Evolutionary conservation across 257 asterid genomes (phyloP), one percentile per base, ranked within the genome.

Genomic region (Salvia hispanica): DNA sequence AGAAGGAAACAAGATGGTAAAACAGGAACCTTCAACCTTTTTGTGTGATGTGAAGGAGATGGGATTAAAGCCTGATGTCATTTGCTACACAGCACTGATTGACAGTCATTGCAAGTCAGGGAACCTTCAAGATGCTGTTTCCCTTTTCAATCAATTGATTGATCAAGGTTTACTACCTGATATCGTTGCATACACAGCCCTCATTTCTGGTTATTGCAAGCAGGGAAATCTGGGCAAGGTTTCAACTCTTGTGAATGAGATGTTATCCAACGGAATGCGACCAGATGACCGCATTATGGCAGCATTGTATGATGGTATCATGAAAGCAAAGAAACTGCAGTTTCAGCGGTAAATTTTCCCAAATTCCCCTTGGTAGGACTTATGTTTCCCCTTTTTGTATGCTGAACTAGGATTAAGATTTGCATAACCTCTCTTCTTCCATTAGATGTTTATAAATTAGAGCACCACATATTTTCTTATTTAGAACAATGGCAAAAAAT

Each of bases 51-150:
- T 90, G 85, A 76, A 80, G 60, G 83, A 77, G 74, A 72, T 58
- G 88, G 82, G 74, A 68, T 15, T 88, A 50, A 61, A 71, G 62
- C 90, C 90, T 43, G 97, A 90, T 59, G 85, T 75, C 21, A 72
- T 80, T 69, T 82, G 82, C 80, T 88, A 88, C 74, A 92, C 97
- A 36, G 90, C 74, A 42, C 73, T 88, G 71, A 90, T 92, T 46
- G 97, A 92, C 70, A 65, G 83, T 70, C 77, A 58, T 10, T 88
- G 95, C 78, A 92, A 92, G 78, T 83, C 88, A 8, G 81, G 71
- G 66, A 83, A 85, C 70, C 80, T 88, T 76, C 61, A 78, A 51
- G 88, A 81, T 72, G 98, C 95, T 68, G 61, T 77, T 78, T 64
- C 72, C 59, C 84, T 84, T 65, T 90, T 92, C 74, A 44, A 76